Percentiles rank a stretch among this genome's conserved stretches.
phyloP scores from a whole-genome alignment of 2,329 filamentous ascomycete genomes.

The Diaporthe destruens region DNA sequence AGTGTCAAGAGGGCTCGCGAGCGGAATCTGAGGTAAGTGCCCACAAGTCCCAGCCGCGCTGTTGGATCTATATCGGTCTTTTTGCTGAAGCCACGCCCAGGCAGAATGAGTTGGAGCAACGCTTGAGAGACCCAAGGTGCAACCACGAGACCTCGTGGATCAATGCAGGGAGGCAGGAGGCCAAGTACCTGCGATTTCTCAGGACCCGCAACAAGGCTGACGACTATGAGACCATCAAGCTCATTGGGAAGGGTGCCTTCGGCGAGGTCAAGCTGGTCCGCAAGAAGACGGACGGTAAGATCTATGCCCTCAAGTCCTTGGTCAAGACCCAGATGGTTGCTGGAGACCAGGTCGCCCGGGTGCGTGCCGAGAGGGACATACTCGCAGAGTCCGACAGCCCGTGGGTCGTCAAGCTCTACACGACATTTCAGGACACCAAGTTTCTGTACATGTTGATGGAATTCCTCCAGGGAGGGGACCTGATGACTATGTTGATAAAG shows the following conservation, averaged over 20 bases:
- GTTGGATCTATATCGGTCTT: too few relatives aligned
- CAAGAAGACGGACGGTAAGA: conserved; percentile 80
- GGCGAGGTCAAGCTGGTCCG: conserved; percentile 84
- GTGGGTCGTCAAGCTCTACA: conserved; percentile 84
- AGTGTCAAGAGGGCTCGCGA: conserved; percentile 82
- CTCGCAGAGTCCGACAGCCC: conserved; percentile 83
- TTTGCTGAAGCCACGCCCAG: conserved; percentile 54
- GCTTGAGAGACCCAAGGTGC: conserved; percentile 56
- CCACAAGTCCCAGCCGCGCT: neutral
- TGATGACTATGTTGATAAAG: conserved; percentile 89
- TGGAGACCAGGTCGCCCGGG: conserved; percentile 83
- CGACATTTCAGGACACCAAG: conserved; percentile 81
- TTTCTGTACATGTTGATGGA: conserved; percentile 88
- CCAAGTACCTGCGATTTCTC: conserved; percentile 79
- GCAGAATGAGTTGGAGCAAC: conserved; percentile 76
- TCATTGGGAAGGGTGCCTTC: conserved; percentile 85
- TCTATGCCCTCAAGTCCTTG: conserved; percentile 83
- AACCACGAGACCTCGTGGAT: conserved; percentile 70
- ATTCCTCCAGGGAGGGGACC: conserved; percentile 82
- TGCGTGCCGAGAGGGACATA: conserved; percentile 83
- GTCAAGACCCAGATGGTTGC: conserved; percentile 88
- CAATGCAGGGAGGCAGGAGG: conserved; percentile 60
- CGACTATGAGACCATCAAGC: conserved; percentile 81
- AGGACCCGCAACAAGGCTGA: conserved; percentile 77
- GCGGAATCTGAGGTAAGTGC: conserved; percentile 74